A percentile compares a stretch with the other conserved stretches of the same genome.
phyloP scores from a whole-genome alignment of 2,329 filamentous ascomycete species.

The Apiospora pterosperma region DNA sequence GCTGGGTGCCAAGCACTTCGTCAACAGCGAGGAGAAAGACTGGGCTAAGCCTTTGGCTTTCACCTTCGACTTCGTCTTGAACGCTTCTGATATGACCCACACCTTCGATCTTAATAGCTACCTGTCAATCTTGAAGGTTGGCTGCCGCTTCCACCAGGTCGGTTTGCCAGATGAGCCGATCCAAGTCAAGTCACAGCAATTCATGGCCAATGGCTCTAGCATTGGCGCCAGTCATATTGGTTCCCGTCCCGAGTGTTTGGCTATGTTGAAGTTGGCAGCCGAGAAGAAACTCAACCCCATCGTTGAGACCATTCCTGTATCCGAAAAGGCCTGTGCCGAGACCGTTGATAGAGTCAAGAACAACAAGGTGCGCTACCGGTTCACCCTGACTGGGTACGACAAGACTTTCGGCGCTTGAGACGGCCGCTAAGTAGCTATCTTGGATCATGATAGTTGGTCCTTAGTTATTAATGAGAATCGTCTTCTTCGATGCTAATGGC shows the following conservation, averaged over 20 bases:
- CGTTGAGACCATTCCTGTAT: constrained; percentile 62
- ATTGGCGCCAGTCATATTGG: constrained; percentile 55
- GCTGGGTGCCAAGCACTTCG: constrained; percentile 58
- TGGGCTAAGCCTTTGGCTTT: constrained; percentile 56
- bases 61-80: constrained; percentile 49
- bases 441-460: neutral
- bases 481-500: no score
- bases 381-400: constrained; percentile 66
- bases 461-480: neutral
- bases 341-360: constrained; percentile 67
- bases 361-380: constrained; percentile 65
- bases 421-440: neutral
- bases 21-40: constrained; percentile 42
- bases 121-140: constrained; percentile 47
- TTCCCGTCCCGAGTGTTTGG: constrained; percentile 54
- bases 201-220: constrained; percentile 36
- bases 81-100: constrained; percentile 46
- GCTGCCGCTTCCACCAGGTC: constrained; percentile 55
- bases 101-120: constrained; percentile 53
- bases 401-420: constrained; percentile 53
- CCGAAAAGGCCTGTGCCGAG: constrained; percentile 65
- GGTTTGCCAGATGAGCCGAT: constrained; percentile 52
- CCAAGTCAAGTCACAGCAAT: constrained; percentile 37
- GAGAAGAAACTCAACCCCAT: constrained; percentile 45
- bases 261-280: constrained; percentile 56